Percentiles rank a stretch among this genome's conserved stretches.
phyloP scores from a whole-genome alignment of 2,329 filamentous ascomycete species.

The Colletotrichum higginsianum region DNA sequence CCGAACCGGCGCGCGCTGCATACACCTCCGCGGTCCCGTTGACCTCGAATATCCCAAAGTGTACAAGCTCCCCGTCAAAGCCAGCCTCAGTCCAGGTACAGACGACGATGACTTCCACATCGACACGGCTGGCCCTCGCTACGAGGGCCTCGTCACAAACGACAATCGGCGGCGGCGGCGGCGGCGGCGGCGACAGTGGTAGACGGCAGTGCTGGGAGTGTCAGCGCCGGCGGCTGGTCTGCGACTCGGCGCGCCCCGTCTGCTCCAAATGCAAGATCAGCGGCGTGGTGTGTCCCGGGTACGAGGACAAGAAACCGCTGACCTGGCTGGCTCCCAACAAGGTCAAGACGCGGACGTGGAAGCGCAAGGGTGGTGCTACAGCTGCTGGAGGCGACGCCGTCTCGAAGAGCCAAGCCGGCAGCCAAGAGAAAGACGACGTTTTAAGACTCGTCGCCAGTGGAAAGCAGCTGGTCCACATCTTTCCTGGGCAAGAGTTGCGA shows the following conservation, averaged over 20 bases:
- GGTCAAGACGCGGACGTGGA: constrained; percentile 44
- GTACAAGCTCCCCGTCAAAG: neutral
- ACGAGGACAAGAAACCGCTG: constrained; percentile 55
- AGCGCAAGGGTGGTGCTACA: constrained; percentile 26
- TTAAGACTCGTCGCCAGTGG: neutral
- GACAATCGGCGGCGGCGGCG: neutral
- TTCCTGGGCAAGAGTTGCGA: constrained; percentile 20
- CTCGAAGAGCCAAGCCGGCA: neutral
- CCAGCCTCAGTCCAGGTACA: neutral
- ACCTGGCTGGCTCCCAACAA: constrained; percentile 52
- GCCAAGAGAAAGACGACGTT: neutral
- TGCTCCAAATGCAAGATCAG: constrained; percentile 54
- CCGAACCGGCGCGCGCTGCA: neutral
- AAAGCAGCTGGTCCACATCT: constrained; percentile 2
- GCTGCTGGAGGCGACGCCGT: neutral
- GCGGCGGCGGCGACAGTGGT: too few species aligned
- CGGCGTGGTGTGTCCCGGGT: constrained; percentile 56
- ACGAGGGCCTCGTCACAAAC: neutral
- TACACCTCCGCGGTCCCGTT: neutral
- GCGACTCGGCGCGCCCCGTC: constrained; percentile 54
- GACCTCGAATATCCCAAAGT: constrained; percentile 32
- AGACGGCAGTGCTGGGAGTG: constrained; percentile 59
- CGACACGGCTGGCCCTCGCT: constrained; percentile 1
- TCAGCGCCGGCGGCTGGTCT: constrained; percentile 55
- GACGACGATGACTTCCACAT: neutral